phyloP scores from a whole-genome alignment of 2,329 filamentous ascomycete species.

The Colletotrichum noveboracense region DNA sequence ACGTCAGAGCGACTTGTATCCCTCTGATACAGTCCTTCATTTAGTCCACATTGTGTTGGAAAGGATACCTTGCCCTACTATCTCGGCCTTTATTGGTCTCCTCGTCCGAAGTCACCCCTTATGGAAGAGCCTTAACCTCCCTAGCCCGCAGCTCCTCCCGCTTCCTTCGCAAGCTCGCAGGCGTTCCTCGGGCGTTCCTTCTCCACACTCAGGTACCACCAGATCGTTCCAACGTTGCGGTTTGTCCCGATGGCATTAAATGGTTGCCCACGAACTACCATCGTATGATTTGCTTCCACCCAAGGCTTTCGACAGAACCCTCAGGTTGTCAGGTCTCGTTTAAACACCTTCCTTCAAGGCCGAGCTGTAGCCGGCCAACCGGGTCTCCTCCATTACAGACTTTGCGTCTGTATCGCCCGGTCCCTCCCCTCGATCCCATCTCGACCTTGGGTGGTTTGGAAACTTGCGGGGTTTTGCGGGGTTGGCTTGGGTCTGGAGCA shows the following conservation, averaged over 20 bases:
- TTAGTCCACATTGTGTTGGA: not conserved
- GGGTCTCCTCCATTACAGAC: not conserved
- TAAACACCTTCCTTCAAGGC: not conserved
- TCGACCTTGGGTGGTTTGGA: not conserved
- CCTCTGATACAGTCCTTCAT: not conserved
- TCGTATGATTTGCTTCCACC: not conserved
- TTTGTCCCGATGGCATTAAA: not conserved
- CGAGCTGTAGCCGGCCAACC: not conserved
- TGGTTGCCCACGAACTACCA: not conserved
- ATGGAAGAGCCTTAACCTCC: not conserved
- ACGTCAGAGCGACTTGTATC: not conserved
- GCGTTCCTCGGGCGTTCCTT: not conserved
- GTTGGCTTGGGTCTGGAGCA: not conserved
- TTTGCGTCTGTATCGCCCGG: not conserved
- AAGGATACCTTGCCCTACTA: not conserved
- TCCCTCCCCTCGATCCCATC: not conserved
- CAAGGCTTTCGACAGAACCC: not conserved
- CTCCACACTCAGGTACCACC: not conserved
- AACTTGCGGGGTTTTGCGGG: conserved; percentile 16
- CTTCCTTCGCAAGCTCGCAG: not conserved
- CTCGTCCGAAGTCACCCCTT: not conserved
- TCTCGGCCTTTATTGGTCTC: not conserved
- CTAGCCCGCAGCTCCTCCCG: not conserved
- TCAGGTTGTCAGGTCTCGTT: not conserved
- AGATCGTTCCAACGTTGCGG: not conserved